Evolutionary conservation across 441 rosid genomes (phyloP).

Genomic region (Kokia cookei): DNA sequence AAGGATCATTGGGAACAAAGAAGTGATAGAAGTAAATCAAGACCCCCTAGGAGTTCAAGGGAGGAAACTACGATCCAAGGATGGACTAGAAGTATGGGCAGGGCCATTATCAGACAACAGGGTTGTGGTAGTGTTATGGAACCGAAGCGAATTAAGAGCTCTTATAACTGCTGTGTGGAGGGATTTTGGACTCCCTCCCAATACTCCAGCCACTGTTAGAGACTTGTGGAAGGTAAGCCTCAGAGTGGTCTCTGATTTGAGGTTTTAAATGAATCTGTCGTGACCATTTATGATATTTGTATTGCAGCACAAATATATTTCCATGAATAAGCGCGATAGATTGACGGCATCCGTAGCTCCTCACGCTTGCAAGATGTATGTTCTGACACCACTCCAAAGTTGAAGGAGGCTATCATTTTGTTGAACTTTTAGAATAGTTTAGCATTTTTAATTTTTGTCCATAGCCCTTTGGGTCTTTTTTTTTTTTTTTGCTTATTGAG

Average conservation of each 20-base stretch:
- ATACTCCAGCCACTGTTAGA: conserved; percentile 10
- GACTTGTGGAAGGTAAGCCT: conserved; percentile 27
- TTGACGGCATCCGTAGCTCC: conserved; percentile 19
- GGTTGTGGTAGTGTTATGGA: conserved; percentile 26
- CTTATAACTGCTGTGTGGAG: conserved; percentile 24
- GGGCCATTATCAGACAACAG: conserved; percentile 27
- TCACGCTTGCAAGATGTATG: conserved; percentile 29
- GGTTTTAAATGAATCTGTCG: neutral
- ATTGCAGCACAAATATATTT: conserved; percentile 21
- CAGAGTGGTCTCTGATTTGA: neutral
- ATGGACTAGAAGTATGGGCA: conserved; percentile 30
- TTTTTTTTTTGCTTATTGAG: neutral
- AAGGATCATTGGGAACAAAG: conserved; percentile 24
- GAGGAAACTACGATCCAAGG: conserved; percentile 22
- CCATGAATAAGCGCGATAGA: conserved; percentile 7
- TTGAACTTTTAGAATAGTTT: neutral
- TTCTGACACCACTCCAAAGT: conserved; percentile 10
- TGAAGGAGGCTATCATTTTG: neutral
- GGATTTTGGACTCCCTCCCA: conserved; percentile 26
- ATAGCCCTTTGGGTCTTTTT: neutral
- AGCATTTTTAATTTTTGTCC: neutral
- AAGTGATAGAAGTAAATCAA: conserved; percentile 29
- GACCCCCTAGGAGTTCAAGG: conserved; percentile 32
- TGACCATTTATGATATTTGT: neutral
- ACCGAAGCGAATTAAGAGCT: conserved; percentile 19